These are phyloP conservation scores for Metschnikowia kunwiensis DNA, from an alignment of 805 yeast genomes.

Conservation along the genomic window DNA sequence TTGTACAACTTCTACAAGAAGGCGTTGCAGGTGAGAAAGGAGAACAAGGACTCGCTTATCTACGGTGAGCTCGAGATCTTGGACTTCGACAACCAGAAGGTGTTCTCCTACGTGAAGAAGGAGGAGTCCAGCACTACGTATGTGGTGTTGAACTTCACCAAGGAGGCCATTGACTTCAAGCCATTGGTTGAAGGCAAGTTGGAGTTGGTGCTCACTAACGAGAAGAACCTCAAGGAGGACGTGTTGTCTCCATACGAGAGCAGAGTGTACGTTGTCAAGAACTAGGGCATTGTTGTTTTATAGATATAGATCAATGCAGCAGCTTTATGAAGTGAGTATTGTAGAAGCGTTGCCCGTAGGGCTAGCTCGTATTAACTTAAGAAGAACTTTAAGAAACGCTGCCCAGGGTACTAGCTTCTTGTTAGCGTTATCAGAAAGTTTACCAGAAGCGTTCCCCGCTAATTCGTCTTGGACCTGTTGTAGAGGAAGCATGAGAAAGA, in stretches of 20 bases:
- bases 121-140: conserved; percentile 25
- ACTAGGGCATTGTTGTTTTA: not conserved
- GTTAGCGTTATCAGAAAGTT: too few relatives aligned
- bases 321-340: too few relatives aligned
- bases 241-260: conserved; percentile 45
- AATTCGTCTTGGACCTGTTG: too few relatives aligned
- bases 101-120: conserved; percentile 43
- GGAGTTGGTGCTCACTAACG: conserved; percentile 33
- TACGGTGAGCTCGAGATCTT: conserved; percentile 46
- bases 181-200: conserved; percentile 25
- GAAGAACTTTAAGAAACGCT: too few relatives aligned
- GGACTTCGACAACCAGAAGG: conserved; percentile 39
- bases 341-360: too few relatives aligned
- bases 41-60: conserved; percentile 40
- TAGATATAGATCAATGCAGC: conserved; percentile 4
- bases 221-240: conserved; percentile 21
- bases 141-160: conserved; percentile 25
- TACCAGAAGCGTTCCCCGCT: too few relatives aligned
- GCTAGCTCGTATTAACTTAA: too few relatives aligned
- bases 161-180: conserved; percentile 25
- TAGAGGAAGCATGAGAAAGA: too few relatives aligned
- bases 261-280: conserved; percentile 34
- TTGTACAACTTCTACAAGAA: conserved; percentile 45
- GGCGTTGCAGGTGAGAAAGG: conserved; percentile 43
- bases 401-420: too few relatives aligned